These are phyloP conservation scores for Penicillium waksmanii DNA, from an alignment of 495 filamentous ascomycete species.

Conservation along the genomic window DNA sequence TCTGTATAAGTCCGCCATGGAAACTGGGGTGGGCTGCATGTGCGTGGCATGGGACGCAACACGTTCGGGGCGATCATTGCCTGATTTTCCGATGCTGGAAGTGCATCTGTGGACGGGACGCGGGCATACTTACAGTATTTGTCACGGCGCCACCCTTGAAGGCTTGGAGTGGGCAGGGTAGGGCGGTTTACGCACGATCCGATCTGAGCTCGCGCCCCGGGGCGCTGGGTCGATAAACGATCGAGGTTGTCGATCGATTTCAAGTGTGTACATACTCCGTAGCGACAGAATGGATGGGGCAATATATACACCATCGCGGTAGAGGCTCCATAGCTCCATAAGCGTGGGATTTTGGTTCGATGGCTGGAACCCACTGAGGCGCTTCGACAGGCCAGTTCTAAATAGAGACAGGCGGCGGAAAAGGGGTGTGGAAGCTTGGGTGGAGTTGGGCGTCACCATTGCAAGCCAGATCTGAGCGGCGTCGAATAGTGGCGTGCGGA, in stretches of 20 bases:
- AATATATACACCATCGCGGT: not conserved
- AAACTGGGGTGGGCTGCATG: not conserved
- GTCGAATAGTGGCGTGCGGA: slow-evolving; percentile 9
- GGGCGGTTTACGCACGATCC: slow-evolving; percentile 11
- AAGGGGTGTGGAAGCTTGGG: slow-evolving; percentile 4
- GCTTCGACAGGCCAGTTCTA: slow-evolving; percentile 11
- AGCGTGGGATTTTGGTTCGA: not conserved
- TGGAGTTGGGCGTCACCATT: slow-evolving; percentile 9
- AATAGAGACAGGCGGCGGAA: slow-evolving; percentile 6
- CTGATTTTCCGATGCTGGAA: not conserved
- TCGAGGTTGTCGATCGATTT: slow-evolving; percentile 23
- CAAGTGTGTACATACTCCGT: not conserved
- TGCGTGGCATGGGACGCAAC: slow-evolving; percentile 7
- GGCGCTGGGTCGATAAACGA: slow-evolving; percentile 19
- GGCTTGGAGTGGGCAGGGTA: not conserved
- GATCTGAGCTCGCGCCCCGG: slow-evolving; percentile 19
- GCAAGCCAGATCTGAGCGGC: slow-evolving; percentile 7
- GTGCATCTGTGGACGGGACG: not conserved
- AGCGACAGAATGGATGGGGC: slow-evolving; percentile 3
- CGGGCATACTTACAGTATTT: slow-evolving; percentile 12
- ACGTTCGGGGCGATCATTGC: slow-evolving; percentile 13
- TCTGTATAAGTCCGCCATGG: not conserved
- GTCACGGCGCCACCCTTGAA: slow-evolving; percentile 13
- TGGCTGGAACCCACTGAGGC: slow-evolving; percentile 2
- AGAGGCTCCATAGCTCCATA: slow-evolving; percentile 17